phyloP scores from a whole-genome alignment of 805 yeast genomes.

The Huiozyma naganishii region DNA sequence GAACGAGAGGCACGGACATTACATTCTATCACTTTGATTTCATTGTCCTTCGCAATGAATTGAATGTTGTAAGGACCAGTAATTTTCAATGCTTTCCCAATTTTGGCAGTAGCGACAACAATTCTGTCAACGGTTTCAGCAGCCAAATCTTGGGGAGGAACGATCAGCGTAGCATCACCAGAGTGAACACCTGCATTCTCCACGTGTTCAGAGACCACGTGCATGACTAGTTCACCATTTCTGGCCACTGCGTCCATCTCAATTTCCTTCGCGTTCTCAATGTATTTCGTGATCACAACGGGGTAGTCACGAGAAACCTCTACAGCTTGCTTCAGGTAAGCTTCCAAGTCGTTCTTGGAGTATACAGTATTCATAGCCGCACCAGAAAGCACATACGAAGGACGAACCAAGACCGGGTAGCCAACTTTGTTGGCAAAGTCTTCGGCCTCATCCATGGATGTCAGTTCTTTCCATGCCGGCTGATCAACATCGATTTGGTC shows the following conservation, averaged over 20 bases:
- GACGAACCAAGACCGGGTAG: slow-evolving; percentile 94
- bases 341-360: slow-evolving; percentile 76
- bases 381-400: slow-evolving; percentile 93
- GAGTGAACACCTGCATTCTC: slow-evolving; percentile 99
- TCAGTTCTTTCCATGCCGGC: slow-evolving; percentile 98
- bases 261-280: slow-evolving; percentile 93
- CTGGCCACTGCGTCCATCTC: slow-evolving; percentile 98
- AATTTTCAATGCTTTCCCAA: slow-evolving; percentile 86
- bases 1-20: slow-evolving; percentile 99
- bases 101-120: slow-evolving; percentile 91
- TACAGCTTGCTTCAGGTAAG: slow-evolving; percentile 85
- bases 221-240: slow-evolving; percentile 90
- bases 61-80: slow-evolving; percentile 98
- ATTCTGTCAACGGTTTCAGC: slow-evolving; percentile 86
- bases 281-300: slow-evolving; percentile 92
- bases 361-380: slow-evolving; percentile 98
- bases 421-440: slow-evolving; percentile 81
- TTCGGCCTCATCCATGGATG: slow-evolving; percentile 87
- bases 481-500: slow-evolving; percentile 95
- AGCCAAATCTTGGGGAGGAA: slow-evolving; percentile 92
- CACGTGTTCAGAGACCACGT: slow-evolving; percentile 95
- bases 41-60: slow-evolving; percentile 89
- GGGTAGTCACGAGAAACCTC: slow-evolving; percentile 97
- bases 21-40: slow-evolving; percentile 96
- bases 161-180: slow-evolving; percentile 95